Percentiles rank a stretch among this genome's conserved stretches.
Evolutionary conservation across 1,284 basidiomycete genomes (phyloP).

Genomic region (Marasmius oreades): DNA sequence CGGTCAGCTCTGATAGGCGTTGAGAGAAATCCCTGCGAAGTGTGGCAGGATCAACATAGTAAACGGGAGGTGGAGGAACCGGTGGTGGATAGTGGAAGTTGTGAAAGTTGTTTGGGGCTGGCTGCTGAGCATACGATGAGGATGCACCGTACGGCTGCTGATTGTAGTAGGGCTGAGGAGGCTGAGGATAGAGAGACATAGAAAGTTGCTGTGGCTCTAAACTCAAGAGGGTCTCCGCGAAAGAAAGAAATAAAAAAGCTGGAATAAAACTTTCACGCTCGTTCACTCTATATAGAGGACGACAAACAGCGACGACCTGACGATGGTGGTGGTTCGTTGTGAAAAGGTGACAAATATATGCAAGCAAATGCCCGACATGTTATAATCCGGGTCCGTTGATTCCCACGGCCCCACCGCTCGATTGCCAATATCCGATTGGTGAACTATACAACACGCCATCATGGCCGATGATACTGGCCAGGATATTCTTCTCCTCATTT

Average conservation of each 20-base stretch:
- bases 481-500: slow-evolving; percentile 55
- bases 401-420: not conserved
- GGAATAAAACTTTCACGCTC: not conserved
- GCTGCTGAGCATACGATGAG: slow-evolving; percentile 33
- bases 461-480: not conserved
- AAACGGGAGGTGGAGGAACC: slow-evolving; percentile 40
- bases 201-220: not conserved
- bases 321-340: slow-evolving; percentile 4
- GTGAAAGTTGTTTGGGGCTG: slow-evolving; percentile 43
- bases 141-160: slow-evolving; percentile 34
- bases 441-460: too few species aligned
- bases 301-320: slow-evolving; percentile 3
- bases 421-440: too few species aligned
- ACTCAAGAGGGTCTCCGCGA: not conserved
- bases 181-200: slow-evolving; percentile 20
- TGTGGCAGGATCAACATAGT: slow-evolving; percentile 64
- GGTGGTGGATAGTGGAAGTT: slow-evolving; percentile 38
- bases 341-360: not conserved
- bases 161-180: slow-evolving; percentile 37
- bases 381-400: not conserved
- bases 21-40: slow-evolving; percentile 81
- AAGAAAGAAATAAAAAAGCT: not conserved
- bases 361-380: not conserved
- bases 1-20: slow-evolving; percentile 81
- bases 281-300: not conserved